Evolutionary conservation across 352 stramenopile genomes (phyloP).

Genomic region (Phytophthora megakarya): DNA sequence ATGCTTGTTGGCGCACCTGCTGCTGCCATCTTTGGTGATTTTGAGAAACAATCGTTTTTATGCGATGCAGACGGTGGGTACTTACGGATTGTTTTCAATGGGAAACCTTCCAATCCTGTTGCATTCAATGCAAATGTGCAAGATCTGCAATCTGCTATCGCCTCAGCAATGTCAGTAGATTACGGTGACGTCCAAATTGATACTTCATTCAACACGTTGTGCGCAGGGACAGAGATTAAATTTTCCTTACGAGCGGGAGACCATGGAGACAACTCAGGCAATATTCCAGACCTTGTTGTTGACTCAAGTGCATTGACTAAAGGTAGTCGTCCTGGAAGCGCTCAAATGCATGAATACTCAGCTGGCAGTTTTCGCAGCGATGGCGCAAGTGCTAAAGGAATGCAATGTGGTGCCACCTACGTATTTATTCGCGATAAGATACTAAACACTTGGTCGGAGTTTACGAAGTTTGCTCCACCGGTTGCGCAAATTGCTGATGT

Average conservation of each 20-base stretch:
- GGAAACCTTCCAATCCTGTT: slow-evolving; percentile 57
- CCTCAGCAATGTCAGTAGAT: slow-evolving; percentile 59
- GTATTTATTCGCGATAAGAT: slow-evolving; percentile 49
- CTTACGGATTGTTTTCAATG: slow-evolving; percentile 67
- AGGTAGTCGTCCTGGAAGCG: slow-evolving; percentile 27
- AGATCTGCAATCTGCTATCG: slow-evolving; percentile 56
- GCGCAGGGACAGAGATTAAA: slow-evolving; percentile 51
- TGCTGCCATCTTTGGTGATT: slow-evolving; percentile 72
- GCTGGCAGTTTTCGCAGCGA: slow-evolving; percentile 66
- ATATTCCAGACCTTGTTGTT: slow-evolving; percentile 63
- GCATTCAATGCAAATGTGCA: slow-evolving; percentile 60
- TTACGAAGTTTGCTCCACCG: slow-evolving; percentile 59
- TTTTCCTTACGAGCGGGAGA: slow-evolving; percentile 63
- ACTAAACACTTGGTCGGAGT: slow-evolving; percentile 56
- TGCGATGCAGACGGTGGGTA: slow-evolving; percentile 79
- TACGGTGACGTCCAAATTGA: slow-evolving; percentile 57
- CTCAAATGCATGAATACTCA: slow-evolving; percentile 60
- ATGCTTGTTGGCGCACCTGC: slow-evolving; percentile 69
- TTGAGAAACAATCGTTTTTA: slow-evolving; percentile 70
- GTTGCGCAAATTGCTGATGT: slow-evolving; percentile 41
- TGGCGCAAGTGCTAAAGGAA: slow-evolving; percentile 59
- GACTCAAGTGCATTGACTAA: slow-evolving; percentile 54
- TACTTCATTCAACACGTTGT: slow-evolving; percentile 58
- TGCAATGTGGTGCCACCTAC: slow-evolving; percentile 76
- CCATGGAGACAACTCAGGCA: slow-evolving; percentile 55